Percentiles rank a stretch among this genome's conserved stretches.
Evolutionary conservation across 805 yeast species (phyloP).

Genomic region (Starmera pachycereana): DNA sequence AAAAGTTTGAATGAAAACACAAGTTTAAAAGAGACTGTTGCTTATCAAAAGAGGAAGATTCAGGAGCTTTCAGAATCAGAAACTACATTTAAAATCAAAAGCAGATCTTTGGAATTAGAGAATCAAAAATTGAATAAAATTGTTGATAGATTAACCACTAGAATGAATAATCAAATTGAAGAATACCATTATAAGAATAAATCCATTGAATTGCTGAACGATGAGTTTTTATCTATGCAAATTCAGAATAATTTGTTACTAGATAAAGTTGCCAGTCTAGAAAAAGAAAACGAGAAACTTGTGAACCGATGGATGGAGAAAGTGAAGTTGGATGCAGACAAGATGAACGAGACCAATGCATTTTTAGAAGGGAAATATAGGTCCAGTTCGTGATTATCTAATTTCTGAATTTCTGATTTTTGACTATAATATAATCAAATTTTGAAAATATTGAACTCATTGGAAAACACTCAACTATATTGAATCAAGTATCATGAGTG

Average conservation of each 20-base stretch:
- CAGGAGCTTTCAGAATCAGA: constrained; percentile 6
- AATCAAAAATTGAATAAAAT: constrained; percentile 18
- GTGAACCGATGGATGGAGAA: constrained; percentile 51
- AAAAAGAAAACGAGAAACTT: constrained; percentile 38
- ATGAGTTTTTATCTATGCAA: constrained; percentile 51
- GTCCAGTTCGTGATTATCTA: too few relatives aligned
- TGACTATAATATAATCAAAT: too few relatives aligned
- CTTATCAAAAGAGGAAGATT: constrained; percentile 6
- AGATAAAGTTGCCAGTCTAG: constrained; percentile 25
- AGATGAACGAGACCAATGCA: constrained; percentile 38
- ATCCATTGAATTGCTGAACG: constrained; percentile 50
- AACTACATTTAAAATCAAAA: constrained; percentile 13
- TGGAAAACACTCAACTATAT: too few relatives aligned
- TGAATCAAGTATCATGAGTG: too few relatives aligned
- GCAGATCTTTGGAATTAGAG: constrained; percentile 15
- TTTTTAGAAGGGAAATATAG: constrained; percentile 10
- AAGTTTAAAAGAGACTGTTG: background rate
- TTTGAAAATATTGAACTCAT: too few relatives aligned
- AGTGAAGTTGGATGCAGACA: constrained; percentile 50
- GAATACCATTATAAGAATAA: constrained; percentile 35
- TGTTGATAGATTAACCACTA: constrained; percentile 17
- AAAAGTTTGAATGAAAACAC: constrained; percentile 1
- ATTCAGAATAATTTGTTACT: constrained; percentile 39
- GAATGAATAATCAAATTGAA: constrained; percentile 17
- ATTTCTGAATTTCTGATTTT: too few relatives aligned